These are phyloP conservation scores for Exophiala alcalophila DNA, from an alignment of 2,329 filamentous ascomycete species.

Conservation along the genomic window DNA sequence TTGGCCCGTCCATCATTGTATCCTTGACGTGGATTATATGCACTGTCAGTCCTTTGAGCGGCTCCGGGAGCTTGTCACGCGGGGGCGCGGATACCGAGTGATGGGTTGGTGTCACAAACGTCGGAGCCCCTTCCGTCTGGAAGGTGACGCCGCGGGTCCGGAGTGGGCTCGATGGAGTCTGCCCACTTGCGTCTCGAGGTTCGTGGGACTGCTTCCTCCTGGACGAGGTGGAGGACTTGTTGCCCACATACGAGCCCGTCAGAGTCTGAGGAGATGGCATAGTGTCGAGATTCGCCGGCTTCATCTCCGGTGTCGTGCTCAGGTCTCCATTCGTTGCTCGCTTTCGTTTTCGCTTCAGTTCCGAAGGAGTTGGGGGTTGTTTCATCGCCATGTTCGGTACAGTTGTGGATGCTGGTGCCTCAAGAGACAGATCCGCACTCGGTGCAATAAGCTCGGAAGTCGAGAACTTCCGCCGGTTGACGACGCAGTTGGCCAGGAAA, in stretches of 20 bases:
- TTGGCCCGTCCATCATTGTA: slow-evolving; percentile 67
- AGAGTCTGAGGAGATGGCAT: slow-evolving; percentile 15
- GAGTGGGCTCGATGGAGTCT: slow-evolving; percentile 1
- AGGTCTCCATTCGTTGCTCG: slow-evolving; percentile 29
- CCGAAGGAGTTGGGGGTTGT: slow-evolving; percentile 24
- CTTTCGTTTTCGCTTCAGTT: slow-evolving; percentile 41
- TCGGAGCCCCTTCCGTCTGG: slow-evolving; percentile 6
- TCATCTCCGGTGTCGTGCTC: slow-evolving; percentile 23
- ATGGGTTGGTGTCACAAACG: background rate
- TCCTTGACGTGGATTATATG: slow-evolving; percentile 96
- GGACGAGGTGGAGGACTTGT: slow-evolving; percentile 9
- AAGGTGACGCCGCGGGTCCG: slow-evolving; percentile 16
- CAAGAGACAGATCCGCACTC: background rate
- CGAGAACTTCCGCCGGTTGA: slow-evolving; percentile 42
- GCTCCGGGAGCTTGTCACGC: slow-evolving; percentile 19
- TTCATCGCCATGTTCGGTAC: slow-evolving; percentile 18
- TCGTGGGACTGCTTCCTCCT: slow-evolving; percentile 21
- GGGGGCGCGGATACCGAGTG: background rate
- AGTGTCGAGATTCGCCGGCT: slow-evolving; percentile 14
- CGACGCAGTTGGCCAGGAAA: slow-evolving; percentile 67
- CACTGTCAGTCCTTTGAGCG: slow-evolving; percentile 69
- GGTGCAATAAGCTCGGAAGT: slow-evolving; percentile 4
- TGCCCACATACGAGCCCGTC: slow-evolving; percentile 19
- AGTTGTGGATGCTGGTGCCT: slow-evolving; percentile 1
- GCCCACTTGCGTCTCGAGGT: slow-evolving; percentile 4